Conservation (phyloP, 108 stramenopile species). For the Cylindrotheca closterium region DNA sequence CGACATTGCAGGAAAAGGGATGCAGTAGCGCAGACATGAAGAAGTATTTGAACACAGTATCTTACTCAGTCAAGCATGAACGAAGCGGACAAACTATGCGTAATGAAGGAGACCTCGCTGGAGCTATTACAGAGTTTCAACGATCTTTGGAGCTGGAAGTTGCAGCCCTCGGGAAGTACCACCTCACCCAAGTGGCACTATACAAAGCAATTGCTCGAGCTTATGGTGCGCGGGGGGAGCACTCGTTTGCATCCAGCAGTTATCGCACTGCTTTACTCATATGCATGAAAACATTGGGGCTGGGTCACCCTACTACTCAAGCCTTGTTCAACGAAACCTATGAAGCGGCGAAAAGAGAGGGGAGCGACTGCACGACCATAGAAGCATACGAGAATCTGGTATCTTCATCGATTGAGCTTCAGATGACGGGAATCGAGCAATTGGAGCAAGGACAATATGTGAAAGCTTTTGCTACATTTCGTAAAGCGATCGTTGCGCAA, state of each 20-base stretch:
- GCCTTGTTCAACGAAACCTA: background rate
- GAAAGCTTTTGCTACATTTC: slow-evolving; percentile 2
- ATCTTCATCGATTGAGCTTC: background rate
- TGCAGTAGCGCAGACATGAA: background rate
- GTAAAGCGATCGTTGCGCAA: background rate
- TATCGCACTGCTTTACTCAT: background rate
- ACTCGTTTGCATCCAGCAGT: background rate
- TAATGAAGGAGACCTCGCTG: background rate
- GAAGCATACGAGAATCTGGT: background rate
- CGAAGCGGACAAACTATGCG: background rate
- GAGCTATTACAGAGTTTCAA: slow-evolving; percentile 3
- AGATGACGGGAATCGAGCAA: background rate
- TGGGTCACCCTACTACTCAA: background rate
- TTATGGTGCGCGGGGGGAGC: background rate
- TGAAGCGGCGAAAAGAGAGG: background rate
- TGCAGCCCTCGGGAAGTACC: slow-evolving; percentile 10
- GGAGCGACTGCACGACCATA: no score
- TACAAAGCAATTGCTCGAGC: background rate
- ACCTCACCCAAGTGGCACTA: slow-evolving; percentile 7
- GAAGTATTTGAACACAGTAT: slow-evolving; percentile 9
- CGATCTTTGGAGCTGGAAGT: background rate
- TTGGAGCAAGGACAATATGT: background rate
- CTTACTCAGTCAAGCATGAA: slow-evolving; percentile 9
- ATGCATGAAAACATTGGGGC: background rate
- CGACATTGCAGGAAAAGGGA: slow-evolving; percentile 2